These are phyloP conservation scores for Fusarium fracticaudum DNA, from an alignment of 2,329 filamentous ascomycete species.

Conservation along the genomic window DNA sequence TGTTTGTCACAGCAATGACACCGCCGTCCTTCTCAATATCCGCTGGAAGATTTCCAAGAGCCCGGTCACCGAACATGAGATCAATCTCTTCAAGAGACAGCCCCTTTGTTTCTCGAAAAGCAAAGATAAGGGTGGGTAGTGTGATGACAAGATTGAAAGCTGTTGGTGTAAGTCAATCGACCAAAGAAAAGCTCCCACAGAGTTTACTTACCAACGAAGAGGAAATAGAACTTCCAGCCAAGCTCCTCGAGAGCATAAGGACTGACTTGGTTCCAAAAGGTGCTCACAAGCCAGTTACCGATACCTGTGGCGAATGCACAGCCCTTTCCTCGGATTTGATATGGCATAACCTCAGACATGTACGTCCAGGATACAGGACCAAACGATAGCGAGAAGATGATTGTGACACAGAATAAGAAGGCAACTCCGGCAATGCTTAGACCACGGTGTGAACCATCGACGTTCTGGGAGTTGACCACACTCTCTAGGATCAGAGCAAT, in stretches of 20 bases:
- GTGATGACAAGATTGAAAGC: constrained; percentile 47
- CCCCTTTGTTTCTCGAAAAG: constrained; percentile 65
- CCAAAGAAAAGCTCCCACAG: constrained; percentile 43
- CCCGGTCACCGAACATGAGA: constrained; percentile 57
- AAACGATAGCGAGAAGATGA: constrained; percentile 63
- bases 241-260: constrained; percentile 58
- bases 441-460: constrained; percentile 46
- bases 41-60: constrained; percentile 36
- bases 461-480: constrained; percentile 62
- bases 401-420: constrained; percentile 65
- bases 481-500: constrained; percentile 67
- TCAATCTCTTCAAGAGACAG: constrained; percentile 64
- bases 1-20: constrained; percentile 17
- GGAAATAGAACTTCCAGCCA: constrained; percentile 51
- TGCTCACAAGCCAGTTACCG: constrained; percentile 41
- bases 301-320: constrained; percentile 41
- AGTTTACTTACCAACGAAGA: constrained; percentile 45
- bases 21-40: constrained; percentile 39
- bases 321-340: constrained; percentile 62
- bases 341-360: constrained; percentile 69
- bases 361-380: constrained; percentile 67
- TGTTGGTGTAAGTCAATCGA: constrained; percentile 46
- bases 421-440: constrained; percentile 67
- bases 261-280: constrained; percentile 67
- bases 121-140: constrained; percentile 55